Percentiles rank a stretch among this genome's conserved stretches.
Conservation (phyloP, 768 basidiomycete species). For the Pleurotus citrinopileatus region DNA sequence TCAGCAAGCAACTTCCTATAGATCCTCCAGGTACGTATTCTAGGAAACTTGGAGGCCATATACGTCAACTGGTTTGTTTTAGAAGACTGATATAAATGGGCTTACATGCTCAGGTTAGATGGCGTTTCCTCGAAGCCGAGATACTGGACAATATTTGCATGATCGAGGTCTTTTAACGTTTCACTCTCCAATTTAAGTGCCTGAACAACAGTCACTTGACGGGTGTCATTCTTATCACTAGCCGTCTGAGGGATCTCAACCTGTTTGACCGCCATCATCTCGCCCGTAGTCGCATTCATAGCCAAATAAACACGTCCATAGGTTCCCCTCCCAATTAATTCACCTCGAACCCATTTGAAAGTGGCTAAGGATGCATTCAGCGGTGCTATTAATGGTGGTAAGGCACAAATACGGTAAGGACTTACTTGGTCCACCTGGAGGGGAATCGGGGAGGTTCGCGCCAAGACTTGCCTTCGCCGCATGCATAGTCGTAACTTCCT, state of each 20-base stretch:
- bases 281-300: constrained; percentile 92
- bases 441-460: constrained; percentile 51
- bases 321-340: constrained; percentile 95
- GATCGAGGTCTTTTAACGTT: constrained; percentile 93
- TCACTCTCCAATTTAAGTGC: constrained; percentile 95
- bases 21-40: constrained; percentile 99
- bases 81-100: constrained; percentile 16
- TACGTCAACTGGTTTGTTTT: not conserved
- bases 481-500: constrained; percentile 86
- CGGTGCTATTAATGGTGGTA: constrained; percentile 1
- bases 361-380: constrained; percentile 51
- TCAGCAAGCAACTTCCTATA: constrained; percentile 83
- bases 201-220: constrained; percentile 83
- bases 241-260: constrained; percentile 92
- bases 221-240: constrained; percentile 86
- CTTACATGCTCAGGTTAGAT: constrained; percentile 88
- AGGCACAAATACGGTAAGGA: constrained; percentile 17
- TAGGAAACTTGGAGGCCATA: constrained; percentile 67
- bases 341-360: constrained; percentile 98
- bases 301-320: constrained; percentile 97
- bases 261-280: constrained; percentile 99
- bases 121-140: constrained; percentile 92
- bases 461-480: constrained; percentile 40
- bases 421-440: constrained; percentile 69
- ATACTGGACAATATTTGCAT: constrained; percentile 96